phyloP scores from a whole-genome alignment of 2,329 filamentous ascomycete genomes.

The Botrytis cinerea region DNA sequence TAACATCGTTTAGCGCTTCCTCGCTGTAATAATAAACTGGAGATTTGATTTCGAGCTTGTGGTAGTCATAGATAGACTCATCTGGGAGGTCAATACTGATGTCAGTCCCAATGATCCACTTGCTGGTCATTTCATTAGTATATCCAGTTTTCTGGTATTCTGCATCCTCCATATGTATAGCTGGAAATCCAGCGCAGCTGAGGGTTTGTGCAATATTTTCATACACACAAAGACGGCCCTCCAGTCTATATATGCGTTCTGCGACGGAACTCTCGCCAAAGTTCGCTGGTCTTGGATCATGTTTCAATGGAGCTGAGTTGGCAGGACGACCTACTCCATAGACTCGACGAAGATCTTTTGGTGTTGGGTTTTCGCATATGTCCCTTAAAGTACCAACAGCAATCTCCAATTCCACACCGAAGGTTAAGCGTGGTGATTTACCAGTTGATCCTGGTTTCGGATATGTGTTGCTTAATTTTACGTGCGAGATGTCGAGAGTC shows the following conservation, averaged over 20 bases:
- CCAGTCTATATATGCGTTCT: not conserved
- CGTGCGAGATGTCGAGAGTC: conserved; percentile 8
- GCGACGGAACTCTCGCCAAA: not conserved
- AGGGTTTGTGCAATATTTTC: conserved; percentile 9
- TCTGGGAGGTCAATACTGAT: not conserved
- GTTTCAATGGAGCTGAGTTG: not conserved
- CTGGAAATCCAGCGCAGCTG: not conserved
- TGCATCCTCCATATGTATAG: not conserved
- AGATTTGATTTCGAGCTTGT: conserved; percentile 14
- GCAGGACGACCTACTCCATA: not conserved
- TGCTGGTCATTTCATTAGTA: not conserved
- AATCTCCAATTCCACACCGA: conserved; percentile 22
- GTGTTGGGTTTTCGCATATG: conserved; percentile 1
- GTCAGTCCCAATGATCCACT: conserved; percentile 17
- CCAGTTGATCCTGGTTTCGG: conserved; percentile 9
- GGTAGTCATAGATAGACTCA: conserved; percentile 8
- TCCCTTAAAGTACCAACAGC: conserved; percentile 15
- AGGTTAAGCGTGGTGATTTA: conserved; percentile 16
- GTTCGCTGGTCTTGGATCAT: not conserved
- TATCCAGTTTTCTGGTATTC: not conserved
- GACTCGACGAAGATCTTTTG: not conserved
- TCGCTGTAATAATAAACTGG: conserved; percentile 17
- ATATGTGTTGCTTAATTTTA: not conserved
- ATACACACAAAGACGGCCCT: not conserved
- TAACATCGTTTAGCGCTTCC: conserved; percentile 2